A percentile compares a stretch with the other conserved stretches of the same genome.
Conservation (phyloP, 768 basidiomycete genomes). For the Mycena sanguinolenta region DNA sequence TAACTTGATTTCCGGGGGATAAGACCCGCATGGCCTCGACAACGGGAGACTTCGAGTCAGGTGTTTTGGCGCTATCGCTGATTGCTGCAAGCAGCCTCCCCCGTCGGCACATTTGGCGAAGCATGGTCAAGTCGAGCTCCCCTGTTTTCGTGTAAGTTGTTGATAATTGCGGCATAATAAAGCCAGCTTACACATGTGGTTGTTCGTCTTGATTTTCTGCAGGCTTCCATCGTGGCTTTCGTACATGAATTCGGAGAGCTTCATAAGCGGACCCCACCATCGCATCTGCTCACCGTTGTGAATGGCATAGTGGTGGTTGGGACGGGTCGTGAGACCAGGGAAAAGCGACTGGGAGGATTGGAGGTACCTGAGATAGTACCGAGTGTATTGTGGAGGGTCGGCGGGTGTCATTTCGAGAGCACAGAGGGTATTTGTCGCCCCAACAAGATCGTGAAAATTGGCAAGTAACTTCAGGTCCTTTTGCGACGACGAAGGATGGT, state of each 20-base stretch:
- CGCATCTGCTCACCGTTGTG: slow-evolving; percentile 25
- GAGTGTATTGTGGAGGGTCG: too few species aligned
- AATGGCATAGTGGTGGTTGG: too few species aligned
- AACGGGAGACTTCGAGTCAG: slow-evolving; percentile 4
- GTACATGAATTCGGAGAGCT: slow-evolving; percentile 30
- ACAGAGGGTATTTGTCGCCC: slow-evolving; percentile 25
- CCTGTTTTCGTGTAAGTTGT: slow-evolving; percentile 16
- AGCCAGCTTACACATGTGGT: slow-evolving; percentile 20
- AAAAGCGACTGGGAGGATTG: too few species aligned
- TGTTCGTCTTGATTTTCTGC: slow-evolving; percentile 30
- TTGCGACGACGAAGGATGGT: too few species aligned
- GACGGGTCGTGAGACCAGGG: too few species aligned
- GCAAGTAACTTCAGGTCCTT: too few species aligned
- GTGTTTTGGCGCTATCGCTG: not conserved
- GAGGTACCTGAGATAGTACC: too few species aligned
- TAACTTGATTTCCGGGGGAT: not conserved
- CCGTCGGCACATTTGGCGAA: slow-evolving; percentile 25
- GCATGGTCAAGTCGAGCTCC: slow-evolving; percentile 28
- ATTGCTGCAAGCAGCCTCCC: slow-evolving; percentile 24
- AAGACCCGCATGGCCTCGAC: slow-evolving; percentile 14
- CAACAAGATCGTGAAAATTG: slow-evolving; percentile 28
- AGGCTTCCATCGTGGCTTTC: slow-evolving; percentile 33
- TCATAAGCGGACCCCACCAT: slow-evolving; percentile 37
- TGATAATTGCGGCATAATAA: not conserved
- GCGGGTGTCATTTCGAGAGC: not conserved